These are phyloP conservation scores for Oenanthe sinensis DNA, from an alignment of 129 eudicot species.

Conservation along the genomic window DNA sequence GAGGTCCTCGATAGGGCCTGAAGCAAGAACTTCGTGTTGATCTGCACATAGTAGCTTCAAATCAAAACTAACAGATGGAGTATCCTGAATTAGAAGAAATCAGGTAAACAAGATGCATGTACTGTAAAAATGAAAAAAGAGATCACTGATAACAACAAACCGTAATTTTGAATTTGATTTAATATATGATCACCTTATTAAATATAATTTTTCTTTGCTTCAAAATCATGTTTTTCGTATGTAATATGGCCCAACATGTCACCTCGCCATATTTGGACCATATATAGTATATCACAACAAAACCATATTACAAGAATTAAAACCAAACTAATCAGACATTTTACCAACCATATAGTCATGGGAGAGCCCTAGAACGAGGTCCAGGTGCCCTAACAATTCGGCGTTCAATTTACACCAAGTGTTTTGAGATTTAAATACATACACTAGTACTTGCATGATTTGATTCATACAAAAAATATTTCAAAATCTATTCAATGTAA, in stretches of 20 bases:
- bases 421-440: not conserved
- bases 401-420: not conserved
- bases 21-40: slow-evolving; percentile 98
- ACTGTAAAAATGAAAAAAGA: not conserved
- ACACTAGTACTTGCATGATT: not conserved
- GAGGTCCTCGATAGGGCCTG: slow-evolving; percentile 98
- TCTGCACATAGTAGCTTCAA: slow-evolving; percentile 30
- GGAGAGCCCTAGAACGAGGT: not conserved
- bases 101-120: not conserved
- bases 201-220: not conserved
- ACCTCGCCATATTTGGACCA: too few species aligned
- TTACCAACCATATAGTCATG: not conserved
- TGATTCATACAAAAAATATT: not conserved
- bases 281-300: not conserved
- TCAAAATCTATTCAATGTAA: not conserved
- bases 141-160: not conserved
- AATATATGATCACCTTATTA: not conserved
- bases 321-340: not conserved
- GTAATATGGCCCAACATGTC: not conserved
- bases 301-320: not conserved
- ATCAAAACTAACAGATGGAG: not conserved
- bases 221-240: not conserved
- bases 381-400: not conserved
- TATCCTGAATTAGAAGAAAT: slow-evolving; percentile 3
- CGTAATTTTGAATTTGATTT: not conserved